These are phyloP conservation scores for Ascochyta rabiei DNA, from an alignment of 2,329 filamentous ascomycete species.

Conservation along the genomic window DNA sequence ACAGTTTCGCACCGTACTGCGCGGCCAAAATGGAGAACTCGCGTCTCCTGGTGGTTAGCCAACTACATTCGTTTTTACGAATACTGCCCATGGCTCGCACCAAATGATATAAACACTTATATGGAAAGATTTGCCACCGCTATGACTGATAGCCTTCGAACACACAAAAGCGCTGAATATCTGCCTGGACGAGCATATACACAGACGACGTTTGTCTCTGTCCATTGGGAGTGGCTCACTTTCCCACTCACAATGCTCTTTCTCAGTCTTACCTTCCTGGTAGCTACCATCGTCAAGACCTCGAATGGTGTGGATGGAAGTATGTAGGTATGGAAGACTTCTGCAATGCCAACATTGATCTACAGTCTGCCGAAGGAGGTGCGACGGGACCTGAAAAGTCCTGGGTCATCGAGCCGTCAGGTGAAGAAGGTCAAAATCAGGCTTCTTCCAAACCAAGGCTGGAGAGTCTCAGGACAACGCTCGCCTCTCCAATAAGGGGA, in stretches of 20 bases:
- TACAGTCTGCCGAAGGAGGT: conserved; percentile 33
- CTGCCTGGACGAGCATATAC: conserved; percentile 18
- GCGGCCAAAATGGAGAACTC: no score
- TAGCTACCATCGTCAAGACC: conserved; percentile 31
- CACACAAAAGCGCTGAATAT: neutral
- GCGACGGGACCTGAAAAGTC: neutral
- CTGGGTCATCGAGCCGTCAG: neutral
- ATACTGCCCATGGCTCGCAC: conserved; percentile 19
- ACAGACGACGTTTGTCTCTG: conserved; percentile 14
- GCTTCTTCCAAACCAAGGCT: conserved; percentile 18
- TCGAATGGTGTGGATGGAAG: no score
- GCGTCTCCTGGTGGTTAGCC: no score
- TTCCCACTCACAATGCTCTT: conserved; percentile 32
- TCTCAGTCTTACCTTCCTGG: conserved; percentile 31
- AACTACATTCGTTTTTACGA: no score
- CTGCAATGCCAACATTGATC: conserved; percentile 36
- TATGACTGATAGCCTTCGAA: conserved; percentile 22
- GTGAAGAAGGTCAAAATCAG: conserved; percentile 22
- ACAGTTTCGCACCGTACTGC: no score
- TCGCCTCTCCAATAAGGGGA: no score
- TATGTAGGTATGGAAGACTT: conserved; percentile 44
- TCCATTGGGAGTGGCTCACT: conserved; percentile 35
- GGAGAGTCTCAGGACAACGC: conserved; percentile 22
- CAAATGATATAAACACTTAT: conserved; percentile 29
- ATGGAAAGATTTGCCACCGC: conserved; percentile 25